A percentile compares a stretch with the other conserved stretches of the same genome.
phyloP scores from a whole-genome alignment of 1,284 basidiomycete genomes.

The Ganoderma boninense region DNA sequence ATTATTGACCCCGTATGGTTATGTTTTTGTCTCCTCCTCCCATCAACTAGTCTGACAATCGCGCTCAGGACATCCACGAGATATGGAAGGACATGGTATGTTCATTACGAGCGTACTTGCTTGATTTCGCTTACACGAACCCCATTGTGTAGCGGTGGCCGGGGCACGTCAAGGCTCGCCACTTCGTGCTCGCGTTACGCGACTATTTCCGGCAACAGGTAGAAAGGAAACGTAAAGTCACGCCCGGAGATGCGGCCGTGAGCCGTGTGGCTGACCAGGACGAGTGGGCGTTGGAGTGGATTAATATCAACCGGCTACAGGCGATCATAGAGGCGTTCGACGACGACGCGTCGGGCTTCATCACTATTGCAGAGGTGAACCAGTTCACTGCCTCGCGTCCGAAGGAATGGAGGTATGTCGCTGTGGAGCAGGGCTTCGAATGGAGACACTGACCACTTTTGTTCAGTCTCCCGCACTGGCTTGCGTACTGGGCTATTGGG shows the following conservation, averaged over 20 bases:
- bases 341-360: conserved; percentile 55
- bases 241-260: background rate
- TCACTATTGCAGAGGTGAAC: conserved; percentile 57
- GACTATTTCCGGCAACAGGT: conserved; percentile 42
- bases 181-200: conserved; percentile 44
- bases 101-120: background rate
- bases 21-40: background rate
- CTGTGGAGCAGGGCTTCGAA: background rate
- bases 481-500: conserved; percentile 32
- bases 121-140: background rate
- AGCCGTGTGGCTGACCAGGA: conserved; percentile 28
- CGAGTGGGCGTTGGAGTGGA: conserved; percentile 51
- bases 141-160: conserved; percentile 38
- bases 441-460: background rate
- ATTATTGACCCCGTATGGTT: conserved; percentile 38
- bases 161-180: conserved; percentile 43
- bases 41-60: no score
- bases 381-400: conserved; percentile 41
- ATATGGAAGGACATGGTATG: conserved; percentile 42
- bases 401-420: conserved; percentile 33
- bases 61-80: conserved; percentile 32
- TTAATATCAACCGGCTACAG: conserved; percentile 51
- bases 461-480: conserved; percentile 26
- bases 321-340: conserved; percentile 55
- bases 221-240: background rate